Evolutionary conservation across 1,284 basidiomycete genomes (phyloP), one percentile per base, ranked within the genome.

Genomic region (Ceratobasidium sp.): DNA sequence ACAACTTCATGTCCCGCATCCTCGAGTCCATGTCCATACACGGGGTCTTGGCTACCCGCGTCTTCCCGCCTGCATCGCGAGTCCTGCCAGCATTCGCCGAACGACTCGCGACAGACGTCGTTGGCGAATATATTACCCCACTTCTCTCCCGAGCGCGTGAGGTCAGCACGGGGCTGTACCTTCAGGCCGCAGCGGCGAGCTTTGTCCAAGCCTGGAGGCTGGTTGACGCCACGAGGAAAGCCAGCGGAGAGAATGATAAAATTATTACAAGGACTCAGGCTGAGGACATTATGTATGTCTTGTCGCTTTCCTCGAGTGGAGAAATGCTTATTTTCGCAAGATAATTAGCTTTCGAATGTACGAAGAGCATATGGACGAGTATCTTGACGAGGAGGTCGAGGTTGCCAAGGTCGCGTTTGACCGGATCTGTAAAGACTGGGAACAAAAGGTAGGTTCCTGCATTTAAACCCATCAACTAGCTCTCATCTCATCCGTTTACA

Each of bases 301-400:
- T 41, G 71, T 76, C 22, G 48, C 53, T 48, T 37, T 49, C 61
- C 75, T 54, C 9, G 34, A 5, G 19, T 48, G 22, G 76, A 65
- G 74, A 69, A 43, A 64, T 65, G 43, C 31, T 31, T 27, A 74
- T 31, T 51, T 74, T 27, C n/a, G n/a, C 51, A 51, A 65, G 24
- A 51, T 77, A 63, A 37, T 29, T 79, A 95, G 93, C 11, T 96
- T 93, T 81, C 86, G 86, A 53, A 96, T 98, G 93, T 99, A 98
- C 80, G 96, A 98, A 81, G 84, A 87, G 1, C 93, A 97, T 81
- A 95, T 98, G 92, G 95, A 96, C 80, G 96, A 98, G 79, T 99
- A 99, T 79, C 89, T 99, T 1, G 91, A 95, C 75, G 95, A 98
- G 79, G 98, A 99, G 81, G 87, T 92, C 6, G 95, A 97, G 74